Evolutionary conservation across 139 green algal genomes (phyloP).

Genomic region (Chlamydomonas asymmetrica): DNA sequence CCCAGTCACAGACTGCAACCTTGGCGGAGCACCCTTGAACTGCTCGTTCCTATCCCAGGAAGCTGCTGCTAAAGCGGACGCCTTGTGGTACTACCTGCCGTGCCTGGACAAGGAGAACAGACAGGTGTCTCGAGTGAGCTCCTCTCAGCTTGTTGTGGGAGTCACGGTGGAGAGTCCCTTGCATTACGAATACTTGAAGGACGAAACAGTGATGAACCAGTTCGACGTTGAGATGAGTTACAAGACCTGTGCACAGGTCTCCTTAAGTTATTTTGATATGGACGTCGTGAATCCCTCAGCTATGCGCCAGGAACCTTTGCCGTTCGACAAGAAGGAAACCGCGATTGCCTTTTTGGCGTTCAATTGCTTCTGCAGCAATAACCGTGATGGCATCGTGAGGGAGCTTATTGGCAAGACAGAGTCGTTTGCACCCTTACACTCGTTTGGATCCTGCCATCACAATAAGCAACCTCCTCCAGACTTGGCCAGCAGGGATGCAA

Average conservation of each 20-base stretch:
- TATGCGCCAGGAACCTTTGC: neutral
- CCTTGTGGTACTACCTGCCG: no score
- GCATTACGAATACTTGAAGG: constrained; percentile 9
- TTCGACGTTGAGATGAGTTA: constrained; percentile 30
- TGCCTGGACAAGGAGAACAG: neutral
- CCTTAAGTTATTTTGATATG: no score
- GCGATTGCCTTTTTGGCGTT: no score
- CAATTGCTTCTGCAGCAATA: no score
- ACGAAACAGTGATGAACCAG: constrained; percentile 9
- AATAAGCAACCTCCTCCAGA: neutral
- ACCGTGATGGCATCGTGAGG: constrained; percentile 6
- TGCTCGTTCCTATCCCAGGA: neutral
- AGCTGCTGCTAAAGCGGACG: constrained; percentile 1
- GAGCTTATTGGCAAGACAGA: no score
- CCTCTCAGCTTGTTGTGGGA: constrained; percentile 7
- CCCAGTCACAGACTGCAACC: neutral
- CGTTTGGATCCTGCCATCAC: neutral
- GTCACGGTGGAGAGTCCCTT: constrained; percentile 11
- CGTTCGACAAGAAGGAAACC: no score
- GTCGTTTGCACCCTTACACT: neutral
- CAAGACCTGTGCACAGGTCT: neutral
- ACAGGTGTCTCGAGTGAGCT: neutral
- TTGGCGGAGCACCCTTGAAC: neutral
- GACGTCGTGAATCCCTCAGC: no score
- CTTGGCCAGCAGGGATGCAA: neutral